phyloP scores from a whole-genome alignment of 768 basidiomycete species.

The Lepiota venenata region DNA sequence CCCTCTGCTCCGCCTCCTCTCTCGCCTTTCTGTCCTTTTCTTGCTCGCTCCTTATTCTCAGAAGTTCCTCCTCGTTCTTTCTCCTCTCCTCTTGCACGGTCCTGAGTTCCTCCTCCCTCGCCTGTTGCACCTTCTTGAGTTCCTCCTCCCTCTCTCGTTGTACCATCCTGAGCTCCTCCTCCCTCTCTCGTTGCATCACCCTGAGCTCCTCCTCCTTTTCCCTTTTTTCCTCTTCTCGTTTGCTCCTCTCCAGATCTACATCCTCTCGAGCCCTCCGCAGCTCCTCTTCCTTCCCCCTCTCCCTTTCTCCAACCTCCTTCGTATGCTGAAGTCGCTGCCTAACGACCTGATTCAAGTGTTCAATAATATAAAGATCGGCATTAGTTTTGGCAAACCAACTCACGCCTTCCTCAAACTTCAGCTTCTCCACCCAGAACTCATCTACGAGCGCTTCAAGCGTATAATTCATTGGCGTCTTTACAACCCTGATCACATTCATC shows the following conservation, averaged over 20 bases:
- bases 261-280: background rate
- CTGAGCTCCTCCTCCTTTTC: background rate
- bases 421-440: background rate
- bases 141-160: background rate
- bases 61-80: background rate
- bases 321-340: constrained; percentile 1
- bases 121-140: background rate
- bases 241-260: background rate
- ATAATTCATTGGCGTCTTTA: constrained; percentile 2
- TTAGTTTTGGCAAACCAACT: background rate
- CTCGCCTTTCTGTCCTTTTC: background rate
- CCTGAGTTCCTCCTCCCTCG: background rate
- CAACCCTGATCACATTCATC: background rate
- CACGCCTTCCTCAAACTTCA: background rate
- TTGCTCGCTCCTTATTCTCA: background rate
- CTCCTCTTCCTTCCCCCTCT: background rate
- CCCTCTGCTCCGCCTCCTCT: background rate
- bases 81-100: background rate
- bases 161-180: background rate
- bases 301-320: background rate
- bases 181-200: background rate
- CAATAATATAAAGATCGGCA: background rate
- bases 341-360: background rate
- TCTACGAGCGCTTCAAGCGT: background rate
- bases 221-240: background rate